These are phyloP conservation scores for Xylariaceae sp. DNA, from an alignment of 2,329 filamentous ascomycete species.

Conservation along the genomic window DNA sequence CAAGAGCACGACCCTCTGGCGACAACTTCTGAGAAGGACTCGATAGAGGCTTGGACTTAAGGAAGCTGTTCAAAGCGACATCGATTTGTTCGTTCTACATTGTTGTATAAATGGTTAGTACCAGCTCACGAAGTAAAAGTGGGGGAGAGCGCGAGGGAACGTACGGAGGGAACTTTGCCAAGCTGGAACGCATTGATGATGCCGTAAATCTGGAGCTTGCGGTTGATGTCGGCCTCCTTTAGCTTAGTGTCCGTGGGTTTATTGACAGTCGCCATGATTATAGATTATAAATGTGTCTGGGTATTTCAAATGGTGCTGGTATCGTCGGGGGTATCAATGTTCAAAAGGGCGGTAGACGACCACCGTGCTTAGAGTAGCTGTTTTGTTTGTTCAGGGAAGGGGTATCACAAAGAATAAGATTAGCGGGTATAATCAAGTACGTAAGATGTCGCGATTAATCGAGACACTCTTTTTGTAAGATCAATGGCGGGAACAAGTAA, in stretches of 20 bases:
- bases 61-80: slow-evolving; percentile 83
- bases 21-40: slow-evolving; percentile 75
- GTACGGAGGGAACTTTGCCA: slow-evolving; percentile 86
- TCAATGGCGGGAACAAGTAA: slow-evolving; percentile 1
- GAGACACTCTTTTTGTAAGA: slow-evolving; percentile 3
- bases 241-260: slow-evolving; percentile 66
- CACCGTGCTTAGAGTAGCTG: neutral
- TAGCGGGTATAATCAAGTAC: slow-evolving; percentile 12
- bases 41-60: slow-evolving; percentile 65
- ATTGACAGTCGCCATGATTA: slow-evolving; percentile 53
- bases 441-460: too few relatives aligned
- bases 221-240: slow-evolving; percentile 84
- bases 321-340: neutral
- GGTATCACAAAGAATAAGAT: slow-evolving; percentile 13
- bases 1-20: slow-evolving; percentile 71
- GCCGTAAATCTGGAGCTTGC: slow-evolving; percentile 92
- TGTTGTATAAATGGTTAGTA: too few relatives aligned
- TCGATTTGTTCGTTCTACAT: slow-evolving; percentile 89
- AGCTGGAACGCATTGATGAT: slow-evolving; percentile 80
- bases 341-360: neutral
- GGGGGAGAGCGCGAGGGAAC: slow-evolving; percentile 29
- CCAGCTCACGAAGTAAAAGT: too few relatives aligned
- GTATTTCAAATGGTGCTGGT: neutral
- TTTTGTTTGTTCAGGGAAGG: neutral
- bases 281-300: neutral